phyloP scores from a whole-genome alignment of 495 filamentous ascomycete genomes.

The Aspergillus affinis region DNA sequence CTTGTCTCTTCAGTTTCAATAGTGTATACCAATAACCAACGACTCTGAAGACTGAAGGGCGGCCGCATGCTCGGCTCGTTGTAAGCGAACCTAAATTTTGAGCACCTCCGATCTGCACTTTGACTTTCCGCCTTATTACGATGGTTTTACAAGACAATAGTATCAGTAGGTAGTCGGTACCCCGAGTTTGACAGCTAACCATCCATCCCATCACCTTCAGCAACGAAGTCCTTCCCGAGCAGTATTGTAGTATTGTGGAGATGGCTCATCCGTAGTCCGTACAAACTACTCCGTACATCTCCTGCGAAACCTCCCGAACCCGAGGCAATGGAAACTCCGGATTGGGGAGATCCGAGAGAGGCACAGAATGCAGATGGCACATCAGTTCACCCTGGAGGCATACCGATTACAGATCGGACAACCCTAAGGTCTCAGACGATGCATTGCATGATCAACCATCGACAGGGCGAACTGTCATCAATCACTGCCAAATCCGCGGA shows the following conservation, averaged over 20 bases:
- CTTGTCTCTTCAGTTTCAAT: too few species aligned
- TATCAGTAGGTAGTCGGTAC: neutral
- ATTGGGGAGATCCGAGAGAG: neutral
- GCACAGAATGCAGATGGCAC: neutral
- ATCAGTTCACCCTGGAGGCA: neutral
- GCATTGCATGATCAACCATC: neutral
- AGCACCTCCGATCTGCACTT: neutral
- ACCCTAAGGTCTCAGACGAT: neutral
- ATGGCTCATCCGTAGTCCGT: neutral
- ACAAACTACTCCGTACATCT: too few species aligned
- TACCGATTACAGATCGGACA: neutral
- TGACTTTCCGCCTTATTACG: neutral
- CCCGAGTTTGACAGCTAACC: neutral
- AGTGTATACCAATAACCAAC: too few species aligned
- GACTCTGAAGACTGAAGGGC: neutral
- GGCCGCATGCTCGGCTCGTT: neutral
- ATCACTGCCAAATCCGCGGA: conserved; percentile 7
- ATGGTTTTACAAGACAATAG: neutral
- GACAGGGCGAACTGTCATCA: neutral
- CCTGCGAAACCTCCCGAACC: neutral
- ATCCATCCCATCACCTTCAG: neutral
- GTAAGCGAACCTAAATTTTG: neutral
- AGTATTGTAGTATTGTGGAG: neutral
- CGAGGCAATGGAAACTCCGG: neutral
- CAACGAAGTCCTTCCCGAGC: too few species aligned